Conservation (phyloP, 2,329 filamentous ascomycete genomes). For the Penicillium italicum region DNA sequence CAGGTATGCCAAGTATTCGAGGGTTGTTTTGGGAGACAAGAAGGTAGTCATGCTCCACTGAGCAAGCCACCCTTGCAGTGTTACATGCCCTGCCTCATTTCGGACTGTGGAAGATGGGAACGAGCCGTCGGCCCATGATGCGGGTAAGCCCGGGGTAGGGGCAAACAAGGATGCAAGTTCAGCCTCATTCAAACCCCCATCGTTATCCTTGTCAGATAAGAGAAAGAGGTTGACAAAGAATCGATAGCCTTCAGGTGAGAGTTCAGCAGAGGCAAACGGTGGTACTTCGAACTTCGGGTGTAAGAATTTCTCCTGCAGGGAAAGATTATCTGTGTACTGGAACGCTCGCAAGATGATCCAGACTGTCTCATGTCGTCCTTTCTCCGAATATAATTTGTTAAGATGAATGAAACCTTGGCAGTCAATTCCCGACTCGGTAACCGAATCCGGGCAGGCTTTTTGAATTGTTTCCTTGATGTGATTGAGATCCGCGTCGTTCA, state of each 20-base stretch:
- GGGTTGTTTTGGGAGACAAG: slow-evolving; percentile 86
- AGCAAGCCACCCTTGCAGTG: slow-evolving; percentile 93
- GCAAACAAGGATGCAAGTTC: slow-evolving; percentile 86
- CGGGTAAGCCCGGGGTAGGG: slow-evolving; percentile 83
- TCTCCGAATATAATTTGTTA: slow-evolving; percentile 95
- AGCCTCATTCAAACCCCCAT: slow-evolving; percentile 82
- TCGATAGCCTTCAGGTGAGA: slow-evolving; percentile 89
- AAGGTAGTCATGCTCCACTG: slow-evolving; percentile 99
- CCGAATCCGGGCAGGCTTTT: slow-evolving; percentile 61
- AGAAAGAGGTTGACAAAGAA: slow-evolving; percentile 98
- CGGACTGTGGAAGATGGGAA: slow-evolving; percentile 93
- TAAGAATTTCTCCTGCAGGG: slow-evolving; percentile 83
- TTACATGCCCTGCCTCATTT: slow-evolving; percentile 93
- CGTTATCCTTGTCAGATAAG: slow-evolving; percentile 94
- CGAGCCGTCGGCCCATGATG: slow-evolving; percentile 79
- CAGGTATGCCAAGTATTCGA: slow-evolving; percentile 93
- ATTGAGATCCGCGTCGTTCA: slow-evolving; percentile 75
- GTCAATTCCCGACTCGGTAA: slow-evolving; percentile 69
- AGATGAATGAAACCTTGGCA: slow-evolving; percentile 79
- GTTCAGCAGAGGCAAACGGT: slow-evolving; percentile 84
- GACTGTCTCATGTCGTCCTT: slow-evolving; percentile 94
- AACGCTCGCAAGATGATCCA: slow-evolving; percentile 96
- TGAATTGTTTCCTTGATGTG: slow-evolving; percentile 88
- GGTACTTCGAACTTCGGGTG: slow-evolving; percentile 94
- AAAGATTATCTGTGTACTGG: slow-evolving; percentile 93